Conservation (phyloP, 352 stramenopile genomes). For the Ophiocytium majus region DNA sequence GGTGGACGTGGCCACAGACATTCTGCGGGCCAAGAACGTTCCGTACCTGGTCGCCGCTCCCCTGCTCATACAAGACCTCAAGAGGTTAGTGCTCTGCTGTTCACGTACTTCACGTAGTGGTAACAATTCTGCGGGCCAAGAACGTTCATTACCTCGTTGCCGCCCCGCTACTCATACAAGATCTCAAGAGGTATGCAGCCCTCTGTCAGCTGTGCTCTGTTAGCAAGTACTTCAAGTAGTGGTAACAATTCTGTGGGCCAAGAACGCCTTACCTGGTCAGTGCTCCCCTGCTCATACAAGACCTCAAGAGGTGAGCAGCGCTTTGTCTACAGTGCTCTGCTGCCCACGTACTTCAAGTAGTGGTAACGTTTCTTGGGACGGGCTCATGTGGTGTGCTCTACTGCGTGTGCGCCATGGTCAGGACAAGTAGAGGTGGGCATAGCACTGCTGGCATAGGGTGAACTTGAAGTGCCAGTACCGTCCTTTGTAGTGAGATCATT, state of each 20-base stretch:
- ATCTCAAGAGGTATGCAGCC: constrained; percentile 30
- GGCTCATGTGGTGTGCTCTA: too few relatives aligned
- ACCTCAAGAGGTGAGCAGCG: constrained; percentile 34
- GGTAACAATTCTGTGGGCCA: constrained; percentile 60
- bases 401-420: too few relatives aligned
- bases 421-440: too few relatives aligned
- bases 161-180: constrained; percentile 66
- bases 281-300: constrained; percentile 65
- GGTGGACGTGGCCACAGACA: constrained; percentile 61
- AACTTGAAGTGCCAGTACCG: too few relatives aligned
- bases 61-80: constrained; percentile 63
- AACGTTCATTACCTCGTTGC: constrained; percentile 68
- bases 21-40: constrained; percentile 65
- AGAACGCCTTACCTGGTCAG: constrained; percentile 69
- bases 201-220: too few relatives aligned
- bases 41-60: constrained; percentile 67
- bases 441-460: too few relatives aligned
- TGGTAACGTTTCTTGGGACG: constrained; percentile 59
- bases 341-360: too few relatives aligned
- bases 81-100: too few relatives aligned
- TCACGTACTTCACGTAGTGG: too few relatives aligned
- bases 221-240: too few relatives aligned
- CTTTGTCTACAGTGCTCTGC: too few relatives aligned
- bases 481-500: too few relatives aligned
- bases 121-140: constrained; percentile 62